Conservation (phyloP, 495 filamentous ascomycete genomes). For the Cairneyella variabilis region DNA sequence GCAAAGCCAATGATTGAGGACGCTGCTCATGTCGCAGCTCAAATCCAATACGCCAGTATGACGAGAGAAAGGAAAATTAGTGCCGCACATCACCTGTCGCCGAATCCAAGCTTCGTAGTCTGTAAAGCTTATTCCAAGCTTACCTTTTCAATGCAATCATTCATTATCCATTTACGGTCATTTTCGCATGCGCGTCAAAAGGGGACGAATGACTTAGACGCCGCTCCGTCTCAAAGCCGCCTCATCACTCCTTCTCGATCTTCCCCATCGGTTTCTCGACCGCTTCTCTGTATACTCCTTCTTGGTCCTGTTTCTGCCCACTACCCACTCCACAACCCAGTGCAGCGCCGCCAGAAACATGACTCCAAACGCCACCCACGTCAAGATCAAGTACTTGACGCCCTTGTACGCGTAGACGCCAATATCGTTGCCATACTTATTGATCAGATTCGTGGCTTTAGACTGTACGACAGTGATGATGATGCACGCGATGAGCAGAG, state of each 20-base stretch:
- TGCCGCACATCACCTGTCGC: no score
- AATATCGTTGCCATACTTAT: constrained; percentile 51
- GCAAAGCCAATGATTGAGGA: no score
- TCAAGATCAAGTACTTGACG: constrained; percentile 53
- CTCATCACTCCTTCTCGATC: constrained; percentile 18
- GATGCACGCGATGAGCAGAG: constrained; percentile 53
- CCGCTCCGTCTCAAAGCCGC: constrained; percentile 16
- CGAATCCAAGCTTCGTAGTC: no score
- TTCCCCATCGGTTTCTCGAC: constrained; percentile 3
- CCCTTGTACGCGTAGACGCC: constrained; percentile 52
- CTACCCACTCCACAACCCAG: constrained; percentile 32
- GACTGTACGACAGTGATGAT: constrained; percentile 58
- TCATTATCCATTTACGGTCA: no score
- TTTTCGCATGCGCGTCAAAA: no score
- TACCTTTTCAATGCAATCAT: no score
- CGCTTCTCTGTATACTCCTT: constrained; percentile 21
- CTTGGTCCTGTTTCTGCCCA: constrained; percentile 10
- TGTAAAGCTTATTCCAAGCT: no score
- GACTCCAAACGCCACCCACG: constrained; percentile 52
- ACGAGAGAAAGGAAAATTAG: no score
- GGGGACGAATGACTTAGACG: constrained; percentile 9
- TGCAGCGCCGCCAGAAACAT: constrained; percentile 40
- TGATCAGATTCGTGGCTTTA: constrained; percentile 53
- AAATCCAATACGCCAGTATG: no score
- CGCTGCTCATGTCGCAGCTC: no score